phyloP scores from a whole-genome alignment of 1,139 yeast species.

The Zygosaccharomyces sapae region DNA sequence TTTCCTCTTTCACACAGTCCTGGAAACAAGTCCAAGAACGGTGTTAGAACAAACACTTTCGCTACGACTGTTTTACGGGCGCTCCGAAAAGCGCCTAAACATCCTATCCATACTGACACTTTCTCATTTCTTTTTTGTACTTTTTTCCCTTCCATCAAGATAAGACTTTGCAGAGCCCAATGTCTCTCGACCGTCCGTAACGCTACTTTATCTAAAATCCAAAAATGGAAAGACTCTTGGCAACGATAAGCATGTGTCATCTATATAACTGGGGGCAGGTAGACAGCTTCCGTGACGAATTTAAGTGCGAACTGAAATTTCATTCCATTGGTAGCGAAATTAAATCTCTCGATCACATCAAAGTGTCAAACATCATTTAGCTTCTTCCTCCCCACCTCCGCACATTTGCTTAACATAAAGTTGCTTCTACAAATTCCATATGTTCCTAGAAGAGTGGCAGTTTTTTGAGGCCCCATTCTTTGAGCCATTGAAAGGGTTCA shows the following conservation, averaged over 20 bases:
- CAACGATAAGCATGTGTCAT: conserved; percentile 1
- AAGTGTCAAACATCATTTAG: too few relatives aligned
- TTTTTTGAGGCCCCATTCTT: conserved; percentile 2
- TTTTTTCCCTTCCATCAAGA: neutral
- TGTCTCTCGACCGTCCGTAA: neutral
- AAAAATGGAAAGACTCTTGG: neutral
- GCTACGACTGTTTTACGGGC: too few relatives aligned
- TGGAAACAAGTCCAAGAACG: neutral
- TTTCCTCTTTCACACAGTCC: too few relatives aligned
- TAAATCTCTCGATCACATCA: too few relatives aligned
- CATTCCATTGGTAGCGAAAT: too few relatives aligned
- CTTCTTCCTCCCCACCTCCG: too few relatives aligned
- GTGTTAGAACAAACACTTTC: neutral
- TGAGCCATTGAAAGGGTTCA: conserved; percentile 4
- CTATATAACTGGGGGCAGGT: neutral
- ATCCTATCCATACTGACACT: neutral
- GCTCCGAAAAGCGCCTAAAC: neutral
- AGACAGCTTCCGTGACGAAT: neutral
- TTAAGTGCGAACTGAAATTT: neutral
- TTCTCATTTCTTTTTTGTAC: neutral
- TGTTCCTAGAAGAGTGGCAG: conserved; percentile 7
- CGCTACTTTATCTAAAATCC: neutral
- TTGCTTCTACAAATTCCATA: neutral
- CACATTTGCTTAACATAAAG: too few relatives aligned
- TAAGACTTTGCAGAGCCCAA: neutral